Conservation (phyloP, 2,329 filamentous ascomycete genomes). For the Colletotrichum navitas region DNA sequence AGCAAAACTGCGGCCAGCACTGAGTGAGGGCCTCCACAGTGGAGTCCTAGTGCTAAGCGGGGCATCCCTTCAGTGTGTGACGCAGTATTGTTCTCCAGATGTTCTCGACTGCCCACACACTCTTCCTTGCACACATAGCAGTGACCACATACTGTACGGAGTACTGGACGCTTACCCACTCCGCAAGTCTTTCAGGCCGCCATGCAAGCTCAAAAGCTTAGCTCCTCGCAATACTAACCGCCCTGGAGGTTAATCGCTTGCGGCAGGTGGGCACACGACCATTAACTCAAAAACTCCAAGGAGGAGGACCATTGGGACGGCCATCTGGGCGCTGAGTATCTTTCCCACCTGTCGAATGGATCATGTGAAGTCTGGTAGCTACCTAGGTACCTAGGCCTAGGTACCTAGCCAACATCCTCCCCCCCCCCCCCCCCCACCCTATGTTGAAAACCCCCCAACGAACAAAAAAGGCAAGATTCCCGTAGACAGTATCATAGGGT, state of each 20-base stretch:
- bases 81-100: conserved; percentile 29
- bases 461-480: neutral
- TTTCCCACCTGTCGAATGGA: neutral
- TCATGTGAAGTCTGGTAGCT: neutral
- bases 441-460: neutral
- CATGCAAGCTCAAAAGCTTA: neutral
- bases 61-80: conserved; percentile 21
- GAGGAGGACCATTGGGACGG: neutral
- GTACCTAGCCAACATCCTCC: neutral
- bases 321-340: neutral
- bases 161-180: neutral
- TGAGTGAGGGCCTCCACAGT: conserved; percentile 12
- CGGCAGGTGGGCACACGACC: conserved; percentile 39
- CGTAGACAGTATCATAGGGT: neutral
- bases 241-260: conserved; percentile 2
- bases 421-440: too few relatives aligned
- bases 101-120: conserved; percentile 30
- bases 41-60: conserved; percentile 17
- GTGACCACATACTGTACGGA: conserved; percentile 1
- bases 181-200: conserved; percentile 1
- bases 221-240: conserved; percentile 11
- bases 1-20: neutral
- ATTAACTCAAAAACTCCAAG: neutral
- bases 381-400: too few relatives aligned
- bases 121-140: conserved; percentile 23